Evolutionary conservation across 2,329 filamentous ascomycete species (phyloP).

Genomic region (Venturia carpophila): DNA sequence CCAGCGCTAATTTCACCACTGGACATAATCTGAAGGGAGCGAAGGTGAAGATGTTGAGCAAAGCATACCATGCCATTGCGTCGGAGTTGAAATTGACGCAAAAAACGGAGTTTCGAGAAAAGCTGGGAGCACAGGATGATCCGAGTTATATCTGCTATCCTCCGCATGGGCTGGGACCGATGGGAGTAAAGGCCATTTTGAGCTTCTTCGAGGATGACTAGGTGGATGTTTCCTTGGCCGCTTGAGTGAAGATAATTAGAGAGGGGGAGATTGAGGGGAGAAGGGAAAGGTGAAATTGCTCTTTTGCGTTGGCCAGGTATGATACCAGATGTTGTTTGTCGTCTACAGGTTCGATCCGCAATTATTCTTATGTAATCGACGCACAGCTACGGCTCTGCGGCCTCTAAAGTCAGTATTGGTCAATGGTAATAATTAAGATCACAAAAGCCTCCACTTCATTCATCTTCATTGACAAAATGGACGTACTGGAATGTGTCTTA

Average conservation of each 20-base stretch:
- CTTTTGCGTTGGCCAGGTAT: not conserved
- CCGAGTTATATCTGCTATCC: constrained; percentile 87
- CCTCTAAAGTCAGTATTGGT: not conserved
- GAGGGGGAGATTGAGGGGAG: not conserved
- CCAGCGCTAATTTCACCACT: constrained; percentile 62
- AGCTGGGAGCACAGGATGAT: constrained; percentile 78
- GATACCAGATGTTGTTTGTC: not conserved
- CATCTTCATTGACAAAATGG: no score
- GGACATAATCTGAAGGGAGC: constrained; percentile 76
- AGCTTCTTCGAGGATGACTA: constrained; percentile 75
- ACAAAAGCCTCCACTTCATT: no score
- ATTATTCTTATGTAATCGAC: not conserved
- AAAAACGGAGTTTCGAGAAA: constrained; percentile 85
- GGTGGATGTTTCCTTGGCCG: not conserved
- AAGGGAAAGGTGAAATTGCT: not conserved
- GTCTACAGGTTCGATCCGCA: not conserved
- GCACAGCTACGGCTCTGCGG: not conserved
- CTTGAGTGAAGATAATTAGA: not conserved
- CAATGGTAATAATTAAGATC: not conserved
- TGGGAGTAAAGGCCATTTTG: constrained; percentile 76
- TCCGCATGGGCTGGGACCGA: constrained; percentile 71
- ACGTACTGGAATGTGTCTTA: no score
- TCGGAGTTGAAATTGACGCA: constrained; percentile 73
- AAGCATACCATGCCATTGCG: constrained; percentile 73
- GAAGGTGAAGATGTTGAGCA: constrained; percentile 71